Evolutionary conservation across 2,329 filamentous ascomycete genomes (phyloP), one percentile per base, ranked within the genome.

Genomic region (Berkeleyomyces rouxiae): DNA sequence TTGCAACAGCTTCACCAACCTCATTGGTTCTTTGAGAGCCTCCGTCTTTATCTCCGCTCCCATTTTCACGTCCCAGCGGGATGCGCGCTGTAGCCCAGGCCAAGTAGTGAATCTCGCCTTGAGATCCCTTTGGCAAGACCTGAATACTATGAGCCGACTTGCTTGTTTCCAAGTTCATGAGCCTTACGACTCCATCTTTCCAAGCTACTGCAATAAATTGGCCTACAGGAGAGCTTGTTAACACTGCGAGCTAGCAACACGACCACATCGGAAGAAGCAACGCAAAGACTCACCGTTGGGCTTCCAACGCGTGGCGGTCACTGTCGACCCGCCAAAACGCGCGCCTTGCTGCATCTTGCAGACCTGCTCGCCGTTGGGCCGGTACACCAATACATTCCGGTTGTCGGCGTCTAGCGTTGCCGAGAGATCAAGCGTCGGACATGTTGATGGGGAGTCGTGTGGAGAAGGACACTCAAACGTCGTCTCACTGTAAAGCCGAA

Each of bases 391-490:
- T 16, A 96, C 76, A 59, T 84, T 83, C 58, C 83, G 83, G 65
- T 84, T 81, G 13, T 79, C 78, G n/a, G 79, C 82, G 10, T 87
- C 87, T 71, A 75, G 75, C 10, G 90, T 78, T 4, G 86, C 85
- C n/a, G 87, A 79, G 55, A 97, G 78, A 73, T 96, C 89, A 76
- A 95, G 88, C 7, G 85, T 86, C 13, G 91, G 89, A 72, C 90
- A 95, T 72, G 87, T 89, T 36, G 84, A 79, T 42, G 92, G 77
- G 59, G 86, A 79, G 57, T 78, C 75, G 43, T 77, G 74, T 44
- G 81, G 77, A 31, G 83, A 77, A 33, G 78, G 77, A 55, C 78
- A 74, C 59, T 80, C 76, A 65, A 86, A 78, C 67, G 76, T 75
- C 67, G 81, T 83, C 70, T 84, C 78, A 72, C 80, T 80, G 66